Percentiles rank a stretch among this genome's conserved stretches.
phyloP scores from a whole-genome alignment of 371 early-diverging fungal species.

The Lichtheimia hyalospora region DNA sequence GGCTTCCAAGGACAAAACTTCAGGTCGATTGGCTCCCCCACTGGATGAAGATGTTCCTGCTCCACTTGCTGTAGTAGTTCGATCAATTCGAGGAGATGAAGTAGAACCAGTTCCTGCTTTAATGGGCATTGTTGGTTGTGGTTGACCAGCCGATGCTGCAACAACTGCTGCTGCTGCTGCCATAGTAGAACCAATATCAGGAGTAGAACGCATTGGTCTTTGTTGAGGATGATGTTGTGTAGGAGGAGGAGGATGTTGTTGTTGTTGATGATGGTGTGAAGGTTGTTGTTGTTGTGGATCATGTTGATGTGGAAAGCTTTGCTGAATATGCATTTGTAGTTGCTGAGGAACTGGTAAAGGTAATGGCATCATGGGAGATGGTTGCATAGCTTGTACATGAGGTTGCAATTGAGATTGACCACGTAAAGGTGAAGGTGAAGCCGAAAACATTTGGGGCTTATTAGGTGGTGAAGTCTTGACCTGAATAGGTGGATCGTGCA shows the following conservation, averaged over 20 bases:
- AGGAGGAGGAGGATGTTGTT: not conserved
- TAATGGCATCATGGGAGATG: slow-evolving; percentile 16
- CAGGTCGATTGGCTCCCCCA: not conserved
- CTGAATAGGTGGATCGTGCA: slow-evolving; percentile 5
- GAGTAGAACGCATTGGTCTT: not conserved
- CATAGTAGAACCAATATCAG: slow-evolving; percentile 12
- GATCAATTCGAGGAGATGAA: not conserved
- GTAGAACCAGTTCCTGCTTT: not conserved
- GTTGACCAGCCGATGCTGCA: slow-evolving; percentile 12
- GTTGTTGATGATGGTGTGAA: slow-evolving; percentile 6
- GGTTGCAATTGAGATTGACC: slow-evolving; percentile 33
- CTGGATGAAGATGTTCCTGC: slow-evolving; percentile 4
- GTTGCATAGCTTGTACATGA: slow-evolving; percentile 25
- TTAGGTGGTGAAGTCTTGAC: slow-evolving; percentile 17
- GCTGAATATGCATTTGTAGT: slow-evolving; percentile 18
- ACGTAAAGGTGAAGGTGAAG: slow-evolving; percentile 22
- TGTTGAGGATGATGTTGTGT: not conserved
- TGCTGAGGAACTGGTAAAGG: slow-evolving; percentile 17
- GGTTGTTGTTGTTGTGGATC: slow-evolving; percentile 13
- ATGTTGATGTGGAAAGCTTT: slow-evolving; percentile 19
- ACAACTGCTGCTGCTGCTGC: slow-evolving; percentile 15
- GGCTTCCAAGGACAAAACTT: slow-evolving; percentile 22
- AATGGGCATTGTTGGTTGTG: not conserved
- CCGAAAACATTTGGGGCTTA: slow-evolving; percentile 18
- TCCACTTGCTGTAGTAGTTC: not conserved